These are phyloP conservation scores for Juncus inflexus DNA, from an alignment of 176 grass and related monocot species.

Conservation along the genomic window DNA sequence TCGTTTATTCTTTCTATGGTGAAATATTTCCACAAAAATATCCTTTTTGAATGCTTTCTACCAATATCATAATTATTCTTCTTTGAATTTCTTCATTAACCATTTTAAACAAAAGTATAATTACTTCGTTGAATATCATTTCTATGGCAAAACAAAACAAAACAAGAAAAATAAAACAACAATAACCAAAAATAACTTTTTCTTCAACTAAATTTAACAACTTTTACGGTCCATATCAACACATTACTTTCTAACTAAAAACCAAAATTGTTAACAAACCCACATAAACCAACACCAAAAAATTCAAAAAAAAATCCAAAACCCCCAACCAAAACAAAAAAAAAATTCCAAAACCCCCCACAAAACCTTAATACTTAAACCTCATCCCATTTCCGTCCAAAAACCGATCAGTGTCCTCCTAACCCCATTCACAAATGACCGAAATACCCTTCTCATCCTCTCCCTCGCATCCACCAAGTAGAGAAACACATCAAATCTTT, in stretches of 20 bases:
- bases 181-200: no score
- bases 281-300: no score
- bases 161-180: no score
- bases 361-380: slow-evolving; percentile 33
- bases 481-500: slow-evolving; percentile 16
- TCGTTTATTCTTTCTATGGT: background rate
- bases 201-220: no score
- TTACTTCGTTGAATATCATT: no score
- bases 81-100: slow-evolving; percentile 18
- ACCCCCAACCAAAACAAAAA: slow-evolving; percentile 3
- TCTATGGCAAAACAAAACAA: no score
- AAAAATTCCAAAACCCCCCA: background rate
- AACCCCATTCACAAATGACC: slow-evolving; percentile 54
- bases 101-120: no score
- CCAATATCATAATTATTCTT: background rate
- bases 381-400: slow-evolving; percentile 73
- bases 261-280: no score
- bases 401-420: slow-evolving; percentile 78
- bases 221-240: no score
- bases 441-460: slow-evolving; percentile 63
- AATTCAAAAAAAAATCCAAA: no score
- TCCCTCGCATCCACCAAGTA: slow-evolving; percentile 28
- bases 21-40: background rate
- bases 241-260: no score
- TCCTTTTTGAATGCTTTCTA: slow-evolving; percentile 7